These are phyloP conservation scores for Fusarium sp. DNA, from an alignment of 2,329 filamentous ascomycete genomes.

Conservation along the genomic window DNA sequence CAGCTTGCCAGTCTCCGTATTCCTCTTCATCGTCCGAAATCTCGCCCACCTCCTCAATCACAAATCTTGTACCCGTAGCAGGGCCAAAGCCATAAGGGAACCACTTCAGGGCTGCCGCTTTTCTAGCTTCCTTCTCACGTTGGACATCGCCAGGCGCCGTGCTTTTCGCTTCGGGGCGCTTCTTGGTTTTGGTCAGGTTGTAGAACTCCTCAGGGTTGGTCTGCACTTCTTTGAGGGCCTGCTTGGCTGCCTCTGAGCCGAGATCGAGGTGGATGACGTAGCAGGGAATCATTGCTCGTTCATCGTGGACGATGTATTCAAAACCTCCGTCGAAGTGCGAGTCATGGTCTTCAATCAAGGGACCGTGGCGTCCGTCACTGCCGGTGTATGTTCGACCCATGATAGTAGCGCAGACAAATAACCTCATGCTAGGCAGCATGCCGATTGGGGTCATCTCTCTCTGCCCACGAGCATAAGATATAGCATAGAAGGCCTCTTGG, in stretches of 20 bases:
- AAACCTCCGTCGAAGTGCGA: conserved; percentile 50
- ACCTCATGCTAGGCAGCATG: conserved; percentile 50
- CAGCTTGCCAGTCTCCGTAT: conserved; percentile 53
- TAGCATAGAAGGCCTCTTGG: conserved; percentile 50
- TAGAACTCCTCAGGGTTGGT: conserved; percentile 17
- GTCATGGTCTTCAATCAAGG: conserved; percentile 45
- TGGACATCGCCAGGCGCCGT: conserved; percentile 48
- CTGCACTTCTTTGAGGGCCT: conserved; percentile 29
- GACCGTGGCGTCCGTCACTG: conserved; percentile 12
- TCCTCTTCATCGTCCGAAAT: conserved; percentile 54
- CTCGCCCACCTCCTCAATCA: conserved; percentile 57
- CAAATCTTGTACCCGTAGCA: conserved; percentile 52
- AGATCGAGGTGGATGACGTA: conserved; percentile 58
- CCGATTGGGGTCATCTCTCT: conserved; percentile 42
- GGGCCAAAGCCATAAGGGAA: conserved; percentile 59
- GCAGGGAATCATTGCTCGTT: conserved; percentile 54
- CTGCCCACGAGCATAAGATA: conserved; percentile 47
- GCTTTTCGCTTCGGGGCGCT: background rate
- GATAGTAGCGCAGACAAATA: conserved; percentile 57
- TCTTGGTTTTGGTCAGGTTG: background rate
- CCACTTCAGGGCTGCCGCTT: conserved; percentile 55
- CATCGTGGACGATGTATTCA: conserved; percentile 57
- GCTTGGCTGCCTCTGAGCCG: conserved; percentile 45
- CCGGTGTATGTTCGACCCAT: conserved; percentile 51
- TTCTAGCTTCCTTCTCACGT: conserved; percentile 49